Percentiles rank a stretch among this genome's conserved stretches.
Evolutionary conservation across 208 protist genomes (phyloP).

Genomic region (Trypanosoma vivax): DNA sequence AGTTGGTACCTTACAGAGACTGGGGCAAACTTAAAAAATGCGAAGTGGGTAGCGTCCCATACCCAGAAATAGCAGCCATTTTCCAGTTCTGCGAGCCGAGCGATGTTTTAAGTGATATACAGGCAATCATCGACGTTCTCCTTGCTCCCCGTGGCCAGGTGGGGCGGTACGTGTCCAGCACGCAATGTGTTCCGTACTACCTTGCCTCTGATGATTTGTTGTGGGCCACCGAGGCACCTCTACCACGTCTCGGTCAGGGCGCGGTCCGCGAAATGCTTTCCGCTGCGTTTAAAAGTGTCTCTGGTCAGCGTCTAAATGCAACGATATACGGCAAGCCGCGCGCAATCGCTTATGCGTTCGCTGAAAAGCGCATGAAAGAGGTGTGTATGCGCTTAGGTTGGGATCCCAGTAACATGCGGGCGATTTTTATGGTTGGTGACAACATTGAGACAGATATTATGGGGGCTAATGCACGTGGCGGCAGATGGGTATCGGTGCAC

Average conservation of each 20-base stretch:
- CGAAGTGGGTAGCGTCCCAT: constrained; percentile 25
- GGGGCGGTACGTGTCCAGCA: constrained; percentile 39
- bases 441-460: constrained; percentile 81
- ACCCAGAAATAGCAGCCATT: constrained; percentile 52
- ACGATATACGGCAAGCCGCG: constrained; percentile 82
- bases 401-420: constrained; percentile 37
- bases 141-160: constrained; percentile 46
- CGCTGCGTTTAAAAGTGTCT: constrained; percentile 72
- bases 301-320: constrained; percentile 54
- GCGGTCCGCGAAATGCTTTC: constrained; percentile 81
- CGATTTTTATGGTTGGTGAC: constrained; percentile 86
- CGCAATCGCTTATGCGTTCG: constrained; percentile 73
- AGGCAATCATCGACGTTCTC: constrained; percentile 74
- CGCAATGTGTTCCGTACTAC: constrained; percentile 70
- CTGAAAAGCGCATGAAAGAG: constrained; percentile 42
- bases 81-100: constrained; percentile 68
- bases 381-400: constrained; percentile 45
- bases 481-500: constrained; percentile 69
- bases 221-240: constrained; percentile 56
- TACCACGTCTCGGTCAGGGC: constrained; percentile 72
- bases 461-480: constrained; percentile 73
- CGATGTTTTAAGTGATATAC: constrained; percentile 76
- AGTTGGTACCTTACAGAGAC: constrained; percentile 66
- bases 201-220: constrained; percentile 67
- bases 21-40: constrained; percentile 34